Base-by-base conservation (phyloP, 2,329 filamentous ascomycete genomes). In the Penicillium sp. region DNA sequence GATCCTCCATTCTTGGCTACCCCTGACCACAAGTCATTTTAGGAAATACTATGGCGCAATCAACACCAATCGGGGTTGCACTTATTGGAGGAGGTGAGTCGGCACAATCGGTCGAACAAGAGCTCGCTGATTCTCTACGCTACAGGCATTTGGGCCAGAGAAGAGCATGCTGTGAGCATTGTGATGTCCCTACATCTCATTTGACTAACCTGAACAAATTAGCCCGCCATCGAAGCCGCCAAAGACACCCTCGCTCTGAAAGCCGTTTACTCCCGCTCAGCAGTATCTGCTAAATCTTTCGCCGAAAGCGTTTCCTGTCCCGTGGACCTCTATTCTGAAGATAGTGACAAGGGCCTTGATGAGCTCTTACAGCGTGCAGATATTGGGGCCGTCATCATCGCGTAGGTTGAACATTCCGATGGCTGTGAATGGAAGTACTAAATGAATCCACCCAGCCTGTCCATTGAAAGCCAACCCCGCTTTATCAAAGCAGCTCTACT, bases 251-350 rank as follows among this genome's bases (percentile, higher is more conserved):
- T 46, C 5, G 7, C 26, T 14, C 26, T 46, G 26, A 56, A 50
- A 25, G 54, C 85, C 22, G 77, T 88, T 60, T 90, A 86, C 73
- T 88, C 85, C 3, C 83, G 86, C 50, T 84, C 83, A 11, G 77
- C 83, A 49, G 72, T 76, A 18, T 85, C 85, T 0, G 85, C 85
- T n/a, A 67, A 81, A 59, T 70, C 68, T 14, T 73, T 80, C 3
- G 73, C 75, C 15, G 68, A 72, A 2, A 74, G 78, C 20, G 70
- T 53, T 20, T 26, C 41, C 2, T 51, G 18, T 0, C 57, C 62
- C 8, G 65, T 81, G 8, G 81, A 82, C 25, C 68, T 86, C 52
- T 89, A 88, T 76, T 83, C 81, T 56, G 80, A 83, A 56, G 73
- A 74, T 4, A 62, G 72, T 3, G 80, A 75, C 52, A 78, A 77